Evolutionary conservation across 495 filamentous ascomycete genomes (phyloP), one percentile per base, ranked within the genome.

Genomic region (Penicillium manginii): DNA sequence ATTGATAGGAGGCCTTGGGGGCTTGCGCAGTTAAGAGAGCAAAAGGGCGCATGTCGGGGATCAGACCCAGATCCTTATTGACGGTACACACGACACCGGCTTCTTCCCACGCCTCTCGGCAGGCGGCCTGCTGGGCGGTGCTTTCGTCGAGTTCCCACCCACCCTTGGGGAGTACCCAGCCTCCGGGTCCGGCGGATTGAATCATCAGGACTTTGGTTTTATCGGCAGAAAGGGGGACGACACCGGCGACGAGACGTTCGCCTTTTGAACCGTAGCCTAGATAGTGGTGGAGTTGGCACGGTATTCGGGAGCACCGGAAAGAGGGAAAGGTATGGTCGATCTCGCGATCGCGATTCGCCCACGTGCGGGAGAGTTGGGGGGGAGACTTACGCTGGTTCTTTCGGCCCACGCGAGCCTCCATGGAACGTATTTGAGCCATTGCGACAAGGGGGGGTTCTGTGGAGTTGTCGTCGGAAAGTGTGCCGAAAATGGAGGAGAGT

Each of bases 91-190:
- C 75, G 66, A 98, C 92, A 62, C 94, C 94, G 50, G 91, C 94
- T 77, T 98, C 94, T 77, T 98, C 94, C 94, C 94, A 98, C 45
- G 94, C 96, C 77, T 98, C 94, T 57, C 94, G 77, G 58, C 80
- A 81, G 37, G 88, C 88, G 18, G 88, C 88, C 50, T 89, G 85
- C 61, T 83, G 73, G 17, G 84, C 81, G 32, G 84, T 86, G 39
- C 76, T 82, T 76, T 98, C 94, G 76, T 98, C 94, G 17, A 85
- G 88, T 74, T 98, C 94, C 91, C 96, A 98, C 54, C 94, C 94
- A 64, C 94, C 94, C 72, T 98, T 98, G 53, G 94, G 94, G 54
- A 98, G 81, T 39, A 98, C 93, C 94, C 96, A 98, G 59, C 91
- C 91, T 56, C 84, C 85, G 60, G 92, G 90, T 52, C 91, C 84